phyloP scores from a whole-genome alignment of 352 stramenopile species.

The Pythium sukuiense region DNA sequence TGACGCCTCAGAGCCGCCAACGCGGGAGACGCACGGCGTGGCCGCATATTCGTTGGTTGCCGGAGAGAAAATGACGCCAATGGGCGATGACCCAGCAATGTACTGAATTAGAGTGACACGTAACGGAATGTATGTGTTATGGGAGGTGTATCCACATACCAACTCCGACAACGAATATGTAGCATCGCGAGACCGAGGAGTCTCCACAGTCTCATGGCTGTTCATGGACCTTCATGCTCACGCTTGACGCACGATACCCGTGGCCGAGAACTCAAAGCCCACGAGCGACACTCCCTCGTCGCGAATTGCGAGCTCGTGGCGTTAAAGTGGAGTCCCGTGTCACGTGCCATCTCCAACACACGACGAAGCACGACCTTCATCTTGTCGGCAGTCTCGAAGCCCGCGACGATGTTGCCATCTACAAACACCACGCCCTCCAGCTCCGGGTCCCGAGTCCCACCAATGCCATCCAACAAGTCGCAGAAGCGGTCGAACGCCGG shows the following conservation, averaged over 20 bases:
- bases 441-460: background rate
- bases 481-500: background rate
- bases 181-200: no score
- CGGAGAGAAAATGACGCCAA: background rate
- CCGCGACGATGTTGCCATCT: slow-evolving; percentile 1
- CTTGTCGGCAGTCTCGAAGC: slow-evolving; percentile 1
- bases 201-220: no score
- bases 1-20: no score
- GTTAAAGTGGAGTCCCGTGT: slow-evolving; percentile 5
- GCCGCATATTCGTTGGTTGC: background rate
- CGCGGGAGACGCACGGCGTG: background rate
- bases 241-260: slow-evolving; percentile 4
- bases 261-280: slow-evolving; percentile 13
- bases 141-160: background rate
- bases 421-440: slow-evolving; percentile 8
- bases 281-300: slow-evolving; percentile 3
- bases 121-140: background rate
- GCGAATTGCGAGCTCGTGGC: background rate
- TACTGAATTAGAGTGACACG: background rate
- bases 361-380: background rate
- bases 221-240: background rate
- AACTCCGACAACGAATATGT: no score
- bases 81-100: background rate
- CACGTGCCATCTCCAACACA: background rate
- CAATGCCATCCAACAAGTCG: background rate